These are phyloP conservation scores for Talaromyces thailandensis DNA, from an alignment of 495 filamentous ascomycete species.

Conservation along the genomic window DNA sequence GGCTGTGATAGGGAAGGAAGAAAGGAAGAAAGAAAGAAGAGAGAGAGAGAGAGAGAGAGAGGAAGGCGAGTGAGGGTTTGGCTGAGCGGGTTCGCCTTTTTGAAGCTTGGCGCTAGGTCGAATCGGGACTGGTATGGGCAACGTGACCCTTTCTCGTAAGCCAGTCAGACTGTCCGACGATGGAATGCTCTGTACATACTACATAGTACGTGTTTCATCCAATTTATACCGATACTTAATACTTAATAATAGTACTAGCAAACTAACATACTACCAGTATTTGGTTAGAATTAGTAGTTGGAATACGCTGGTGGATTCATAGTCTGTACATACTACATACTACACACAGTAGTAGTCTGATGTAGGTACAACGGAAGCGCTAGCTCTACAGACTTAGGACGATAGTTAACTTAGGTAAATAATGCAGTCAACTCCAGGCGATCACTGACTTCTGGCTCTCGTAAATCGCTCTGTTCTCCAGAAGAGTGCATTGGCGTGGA, in stretches of 20 bases:
- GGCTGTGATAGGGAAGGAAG: neutral
- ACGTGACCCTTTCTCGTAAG: slow-evolving; percentile 1
- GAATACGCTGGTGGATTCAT: no score
- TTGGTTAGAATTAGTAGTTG: no score
- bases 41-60: neutral
- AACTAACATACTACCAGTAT: no score
- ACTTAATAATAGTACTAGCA: no score
- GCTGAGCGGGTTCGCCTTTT: slow-evolving; percentile 1
- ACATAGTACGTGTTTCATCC: no score
- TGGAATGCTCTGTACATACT: neutral
- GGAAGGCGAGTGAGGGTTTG: neutral
- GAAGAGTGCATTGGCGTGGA: neutral
- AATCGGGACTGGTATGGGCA: neutral
- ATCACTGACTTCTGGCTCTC: neutral
- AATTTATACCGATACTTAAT: no score
- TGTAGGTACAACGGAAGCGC: neutral
- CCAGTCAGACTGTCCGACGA: neutral
- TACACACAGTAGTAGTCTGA: no score
- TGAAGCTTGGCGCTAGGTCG: slow-evolving; percentile 4
- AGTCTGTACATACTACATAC: no score
- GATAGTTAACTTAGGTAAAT: neutral
- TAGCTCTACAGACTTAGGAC: neutral
- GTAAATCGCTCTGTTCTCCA: neutral
- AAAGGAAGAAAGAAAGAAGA: neutral
- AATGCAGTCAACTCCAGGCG: neutral